Conservation (phyloP, 2,329 filamentous ascomycete genomes). For the Xylariaceae sp. region DNA sequence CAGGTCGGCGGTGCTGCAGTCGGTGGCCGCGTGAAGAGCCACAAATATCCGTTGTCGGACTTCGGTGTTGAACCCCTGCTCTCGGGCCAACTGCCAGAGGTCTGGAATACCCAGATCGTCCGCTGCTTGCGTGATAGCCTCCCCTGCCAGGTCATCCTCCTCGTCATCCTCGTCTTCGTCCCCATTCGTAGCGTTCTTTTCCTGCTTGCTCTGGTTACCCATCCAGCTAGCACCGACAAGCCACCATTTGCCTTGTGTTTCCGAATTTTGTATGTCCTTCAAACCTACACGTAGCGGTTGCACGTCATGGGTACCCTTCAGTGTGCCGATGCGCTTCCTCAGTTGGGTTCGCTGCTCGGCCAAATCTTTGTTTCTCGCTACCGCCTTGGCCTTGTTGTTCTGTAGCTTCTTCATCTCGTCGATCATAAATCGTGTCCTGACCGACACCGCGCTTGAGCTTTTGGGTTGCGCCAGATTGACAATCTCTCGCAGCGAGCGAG, state of each 20-base stretch:
- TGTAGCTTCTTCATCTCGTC: constrained; percentile 93
- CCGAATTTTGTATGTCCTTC: constrained; percentile 73
- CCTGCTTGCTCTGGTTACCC: constrained; percentile 30
- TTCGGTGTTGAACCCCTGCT: constrained; percentile 82
- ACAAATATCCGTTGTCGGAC: constrained; percentile 89
- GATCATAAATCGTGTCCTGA: constrained; percentile 94
- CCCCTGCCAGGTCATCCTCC: constrained; percentile 10
- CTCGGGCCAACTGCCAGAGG: constrained; percentile 65
- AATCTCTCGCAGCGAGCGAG: constrained; percentile 82
- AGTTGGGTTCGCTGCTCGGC: constrained; percentile 81
- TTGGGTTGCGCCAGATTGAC: constrained; percentile 71
- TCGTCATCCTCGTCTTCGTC: constrained; percentile 29
- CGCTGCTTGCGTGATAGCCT: constrained; percentile 23
- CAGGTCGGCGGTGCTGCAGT: constrained; percentile 76
- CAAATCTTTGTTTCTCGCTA: constrained; percentile 62
- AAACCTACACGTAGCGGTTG: constrained; percentile 76
- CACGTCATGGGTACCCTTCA: constrained; percentile 58
- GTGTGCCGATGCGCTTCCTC: constrained; percentile 76
- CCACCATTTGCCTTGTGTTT: constrained; percentile 97
- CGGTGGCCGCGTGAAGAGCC: constrained; percentile 77
- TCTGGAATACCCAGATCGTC: constrained; percentile 57
- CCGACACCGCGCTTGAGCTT: constrained; percentile 67
- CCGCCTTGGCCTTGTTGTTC: constrained; percentile 83
- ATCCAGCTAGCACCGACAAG: constrained; percentile 91
- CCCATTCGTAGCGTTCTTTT: background rate